Percentiles rank a stretch among this genome's conserved stretches.
phyloP scores from a whole-genome alignment of 2,329 filamentous ascomycete species.

The Graphilbum sp. region DNA sequence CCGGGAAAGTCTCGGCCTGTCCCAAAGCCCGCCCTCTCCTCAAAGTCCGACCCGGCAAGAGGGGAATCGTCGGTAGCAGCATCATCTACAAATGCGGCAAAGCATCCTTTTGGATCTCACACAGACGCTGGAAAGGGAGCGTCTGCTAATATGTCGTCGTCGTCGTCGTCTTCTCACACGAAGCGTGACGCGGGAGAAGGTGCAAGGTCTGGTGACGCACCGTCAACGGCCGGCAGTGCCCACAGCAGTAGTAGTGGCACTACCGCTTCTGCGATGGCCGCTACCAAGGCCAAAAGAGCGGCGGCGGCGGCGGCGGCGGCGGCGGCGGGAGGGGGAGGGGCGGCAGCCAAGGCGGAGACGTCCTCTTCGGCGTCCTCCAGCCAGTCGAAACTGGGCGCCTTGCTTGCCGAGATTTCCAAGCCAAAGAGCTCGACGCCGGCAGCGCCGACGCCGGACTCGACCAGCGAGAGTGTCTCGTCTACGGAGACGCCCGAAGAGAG shows the following conservation, averaged over 20 bases:
- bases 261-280: background rate
- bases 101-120: background rate
- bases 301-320: constrained; percentile 14
- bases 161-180: background rate
- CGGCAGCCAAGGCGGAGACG: constrained; percentile 14
- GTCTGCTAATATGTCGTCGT: background rate
- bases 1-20: constrained; percentile 31
- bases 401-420: constrained; percentile 34
- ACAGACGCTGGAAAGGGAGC: background rate
- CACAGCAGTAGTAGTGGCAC: too few relatives aligned
- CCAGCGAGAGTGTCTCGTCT: constrained; percentile 24
- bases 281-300: constrained; percentile 12
- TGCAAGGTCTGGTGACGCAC: background rate
- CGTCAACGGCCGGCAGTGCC: background rate
- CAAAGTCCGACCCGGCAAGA: constrained; percentile 6
- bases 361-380: constrained; percentile 15
- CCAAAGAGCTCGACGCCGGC: constrained; percentile 32
- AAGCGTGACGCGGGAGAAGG: background rate
- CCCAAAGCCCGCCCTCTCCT: constrained; percentile 18
- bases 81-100: constrained; percentile 3
- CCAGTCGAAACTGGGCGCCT: constrained; percentile 33
- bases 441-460: constrained; percentile 17
- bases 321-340: too few relatives aligned
- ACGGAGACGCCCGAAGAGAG: constrained; percentile 53
- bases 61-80: constrained; percentile 8